Base-by-base conservation (phyloP, 2,329 filamentous ascomycete species). In the Aspergillus phoenicis region DNA sequence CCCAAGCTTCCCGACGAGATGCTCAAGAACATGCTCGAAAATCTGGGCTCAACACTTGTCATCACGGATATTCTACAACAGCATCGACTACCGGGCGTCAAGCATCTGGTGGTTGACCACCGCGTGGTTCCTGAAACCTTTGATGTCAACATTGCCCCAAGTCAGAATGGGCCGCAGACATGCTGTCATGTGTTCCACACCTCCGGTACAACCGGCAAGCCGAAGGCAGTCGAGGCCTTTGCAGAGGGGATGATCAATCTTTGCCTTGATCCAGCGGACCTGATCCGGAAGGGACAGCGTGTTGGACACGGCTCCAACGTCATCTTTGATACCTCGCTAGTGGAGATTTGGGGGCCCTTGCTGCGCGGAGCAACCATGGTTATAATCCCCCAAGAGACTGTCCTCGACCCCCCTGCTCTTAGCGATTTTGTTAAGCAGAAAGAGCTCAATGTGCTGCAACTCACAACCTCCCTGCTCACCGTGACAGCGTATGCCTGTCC, bases 171-270 rank as follows among this genome's bases (percentile, higher is more conserved):
- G 6, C 26, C 47, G n/a, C 24, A 30, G 8, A 30, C 47, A 7
- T 11, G 45, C 24, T 60, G 53, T 2, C 60, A 62, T 55, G 48
- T 64, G 2, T 30, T 87, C 28, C 90, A 89, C 71, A 91, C 88
- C 1, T 85, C 81, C 3, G 91, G 91, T 2, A 66, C 68, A 1
- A 89, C 92, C 75, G 90, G 89, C 41, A 80, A 83, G 67, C 91
- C 90, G 28, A 95, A 93, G 79, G 90, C 90, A 63, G 92, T 96
- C 8, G 83, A 87, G 58, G 91, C 91, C 70, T 85, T 88, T 3
- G 89, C 91, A 71, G 81, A 38, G 17, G 51, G 59, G 7, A 6
- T 62, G 7, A 53, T 66, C 38, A 63, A 62, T 20, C 57, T 60
- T 11, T 38, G 20, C 15, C 39, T 62, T 1, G 47, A 64, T 6